Conservation (phyloP, 2,329 filamentous ascomycete species). For the Xenoacremonium recifei region DNA sequence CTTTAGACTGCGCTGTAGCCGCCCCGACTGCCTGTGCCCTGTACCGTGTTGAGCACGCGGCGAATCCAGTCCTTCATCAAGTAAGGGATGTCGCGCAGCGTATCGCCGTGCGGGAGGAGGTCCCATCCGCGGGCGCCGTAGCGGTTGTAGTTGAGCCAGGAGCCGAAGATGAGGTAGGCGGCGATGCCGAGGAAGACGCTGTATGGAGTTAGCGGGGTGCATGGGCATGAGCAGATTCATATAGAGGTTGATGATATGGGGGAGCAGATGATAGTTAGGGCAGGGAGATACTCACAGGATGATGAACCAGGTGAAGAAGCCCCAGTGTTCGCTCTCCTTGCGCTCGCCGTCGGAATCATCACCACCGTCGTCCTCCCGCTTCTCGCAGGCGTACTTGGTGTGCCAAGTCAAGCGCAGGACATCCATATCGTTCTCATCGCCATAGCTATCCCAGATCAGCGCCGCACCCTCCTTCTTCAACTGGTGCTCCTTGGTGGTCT, state of each 20-base stretch:
- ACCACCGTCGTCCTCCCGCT: slow-evolving; percentile 42
- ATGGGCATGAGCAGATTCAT: no score
- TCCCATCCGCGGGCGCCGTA: slow-evolving; percentile 96
- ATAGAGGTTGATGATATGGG: no score
- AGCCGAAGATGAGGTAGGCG: slow-evolving; percentile 93
- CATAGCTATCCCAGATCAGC: slow-evolving; percentile 76
- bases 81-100: slow-evolving; percentile 88
- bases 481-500: slow-evolving; percentile 48
- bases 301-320: slow-evolving; percentile 96
- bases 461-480: slow-evolving; percentile 57
- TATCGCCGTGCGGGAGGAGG: slow-evolving; percentile 86
- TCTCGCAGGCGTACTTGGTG: slow-evolving; percentile 84
- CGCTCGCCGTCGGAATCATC: slow-evolving; percentile 43
- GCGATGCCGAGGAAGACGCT: slow-evolving; percentile 84
- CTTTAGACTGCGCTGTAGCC: slow-evolving; percentile 89
- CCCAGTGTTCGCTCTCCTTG: slow-evolving; percentile 65
- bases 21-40: slow-evolving; percentile 79
- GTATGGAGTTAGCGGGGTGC: slow-evolving; percentile 18
- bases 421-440: slow-evolving; percentile 52
- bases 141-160: slow-evolving; percentile 98
- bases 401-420: slow-evolving; percentile 78
- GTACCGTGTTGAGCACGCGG: slow-evolving; percentile 77
- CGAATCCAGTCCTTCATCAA: slow-evolving; percentile 85
- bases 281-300: slow-evolving; percentile 68
- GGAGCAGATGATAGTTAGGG: not conserved